Conservation (phyloP, 495 filamentous ascomycete species). For the Talaromyces liani region DNA sequence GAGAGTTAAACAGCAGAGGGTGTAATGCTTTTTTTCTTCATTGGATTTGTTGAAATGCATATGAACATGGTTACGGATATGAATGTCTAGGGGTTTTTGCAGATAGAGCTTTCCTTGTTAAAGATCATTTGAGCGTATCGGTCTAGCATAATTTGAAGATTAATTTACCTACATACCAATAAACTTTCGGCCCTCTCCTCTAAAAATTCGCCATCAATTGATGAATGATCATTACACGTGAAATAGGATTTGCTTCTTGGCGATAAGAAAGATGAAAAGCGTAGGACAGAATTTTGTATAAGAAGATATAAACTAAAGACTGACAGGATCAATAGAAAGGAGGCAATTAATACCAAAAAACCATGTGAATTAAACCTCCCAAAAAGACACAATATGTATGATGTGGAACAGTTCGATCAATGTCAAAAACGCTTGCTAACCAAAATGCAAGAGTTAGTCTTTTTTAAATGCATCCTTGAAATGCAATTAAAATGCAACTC, state of each 20-base stretch:
- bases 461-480: neutral
- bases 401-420: neutral
- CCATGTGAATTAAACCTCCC: neutral
- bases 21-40: neutral
- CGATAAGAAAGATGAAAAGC: neutral
- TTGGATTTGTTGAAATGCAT: neutral
- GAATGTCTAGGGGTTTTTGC: neutral
- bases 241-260: neutral
- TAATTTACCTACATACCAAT: neutral
- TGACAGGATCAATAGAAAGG: neutral
- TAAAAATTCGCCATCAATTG: neutral
- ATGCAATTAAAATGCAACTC: neutral
- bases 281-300: neutral
- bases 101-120: neutral
- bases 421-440: conserved; percentile 1
- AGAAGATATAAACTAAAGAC: neutral
- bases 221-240: neutral
- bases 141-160: neutral
- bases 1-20: conserved; percentile 41
- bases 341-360: neutral
- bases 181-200: neutral
- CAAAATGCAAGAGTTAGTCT: conserved; percentile 5
- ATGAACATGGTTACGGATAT: neutral
- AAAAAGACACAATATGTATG: neutral
- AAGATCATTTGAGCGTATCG: neutral